These are phyloP conservation scores for Scedosporium aurantiacum DNA, from an alignment of 2,329 filamentous ascomycete genomes.

Conservation along the genomic window DNA sequence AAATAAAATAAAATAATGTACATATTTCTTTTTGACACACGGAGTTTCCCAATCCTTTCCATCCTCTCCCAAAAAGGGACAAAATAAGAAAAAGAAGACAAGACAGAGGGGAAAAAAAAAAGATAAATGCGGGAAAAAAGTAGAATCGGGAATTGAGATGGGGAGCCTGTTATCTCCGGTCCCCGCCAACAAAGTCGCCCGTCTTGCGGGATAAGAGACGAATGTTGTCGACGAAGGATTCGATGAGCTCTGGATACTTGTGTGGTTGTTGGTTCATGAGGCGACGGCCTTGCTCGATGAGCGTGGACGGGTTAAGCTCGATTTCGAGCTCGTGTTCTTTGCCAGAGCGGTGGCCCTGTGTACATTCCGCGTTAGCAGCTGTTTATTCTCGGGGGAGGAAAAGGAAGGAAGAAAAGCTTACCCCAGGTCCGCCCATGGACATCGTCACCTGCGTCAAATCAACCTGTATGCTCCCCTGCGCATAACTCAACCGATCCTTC, in stretches of 20 bases:
- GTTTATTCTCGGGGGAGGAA: no score
- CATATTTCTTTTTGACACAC: neutral
- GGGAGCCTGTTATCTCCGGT: neutral
- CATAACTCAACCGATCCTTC: conserved; percentile 89
- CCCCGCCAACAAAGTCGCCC: conserved; percentile 14
- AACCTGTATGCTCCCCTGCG: conserved; percentile 76
- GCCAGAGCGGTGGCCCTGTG: conserved; percentile 29
- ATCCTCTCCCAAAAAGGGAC: neutral
- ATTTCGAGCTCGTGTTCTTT: conserved; percentile 77
- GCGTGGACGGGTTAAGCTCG: conserved; percentile 53
- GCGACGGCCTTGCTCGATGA: conserved; percentile 54
- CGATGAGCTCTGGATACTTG: conserved; percentile 56
- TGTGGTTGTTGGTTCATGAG: conserved; percentile 41
- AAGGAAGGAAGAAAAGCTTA: conserved; percentile 17
- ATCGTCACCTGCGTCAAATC: conserved; percentile 84
- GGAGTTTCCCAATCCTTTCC: neutral
- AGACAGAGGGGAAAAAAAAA: neutral
- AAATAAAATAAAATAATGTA: neutral
- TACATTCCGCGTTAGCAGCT: neutral
- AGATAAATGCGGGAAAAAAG: neutral
- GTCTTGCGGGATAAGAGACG: conserved; percentile 42
- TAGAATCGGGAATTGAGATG: neutral
- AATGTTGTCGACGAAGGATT: conserved; percentile 66
- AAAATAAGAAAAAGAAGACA: neutral
- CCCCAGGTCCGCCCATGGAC: conserved; percentile 22